phyloP scores from a whole-genome alignment of 2,329 filamentous ascomycete genomes.

The Clonostachys rhizophaga region DNA sequence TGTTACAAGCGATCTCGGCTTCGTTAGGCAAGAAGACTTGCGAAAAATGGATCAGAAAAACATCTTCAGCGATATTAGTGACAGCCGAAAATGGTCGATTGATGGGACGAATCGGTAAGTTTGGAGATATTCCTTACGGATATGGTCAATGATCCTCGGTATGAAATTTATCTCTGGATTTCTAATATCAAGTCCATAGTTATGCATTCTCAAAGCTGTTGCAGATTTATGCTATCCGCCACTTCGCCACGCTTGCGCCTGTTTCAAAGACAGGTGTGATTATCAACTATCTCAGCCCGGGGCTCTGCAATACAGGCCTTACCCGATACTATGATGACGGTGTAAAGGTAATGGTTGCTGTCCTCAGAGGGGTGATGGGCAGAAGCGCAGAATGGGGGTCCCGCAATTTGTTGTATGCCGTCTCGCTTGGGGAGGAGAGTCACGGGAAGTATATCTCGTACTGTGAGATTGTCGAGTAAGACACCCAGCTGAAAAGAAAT shows the following conservation, averaged over 20 bases:
- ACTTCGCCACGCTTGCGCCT: conserved; percentile 16
- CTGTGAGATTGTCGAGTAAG: conserved; percentile 18
- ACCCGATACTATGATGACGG: neutral
- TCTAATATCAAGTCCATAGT: conserved; percentile 1
- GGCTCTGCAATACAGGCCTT: conserved; percentile 17
- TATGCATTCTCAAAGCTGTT: conserved; percentile 20
- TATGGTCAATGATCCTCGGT: neutral
- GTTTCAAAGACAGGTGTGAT: conserved; percentile 18
- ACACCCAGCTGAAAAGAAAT: neutral
- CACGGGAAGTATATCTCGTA: conserved; percentile 16
- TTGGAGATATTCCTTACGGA: neutral
- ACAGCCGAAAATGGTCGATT: neutral
- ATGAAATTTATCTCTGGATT: neutral
- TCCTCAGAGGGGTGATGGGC: neutral
- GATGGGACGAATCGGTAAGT: neutral
- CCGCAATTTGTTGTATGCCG: conserved; percentile 16
- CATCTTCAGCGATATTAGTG: conserved; percentile 1
- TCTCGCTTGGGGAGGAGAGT: conserved; percentile 13
- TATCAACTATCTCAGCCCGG: conserved; percentile 20
- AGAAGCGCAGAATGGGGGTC: conserved; percentile 15
- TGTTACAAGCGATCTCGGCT: conserved; percentile 26
- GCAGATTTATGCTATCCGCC: conserved; percentile 12
- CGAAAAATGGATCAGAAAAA: neutral
- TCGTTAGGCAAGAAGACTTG: conserved; percentile 3
- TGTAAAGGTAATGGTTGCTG: neutral